A percentile compares a stretch with the other conserved stretches of the same genome.
Conservation (phyloP, 2,329 filamentous ascomycete genomes). For the Cytospora leucostoma region DNA sequence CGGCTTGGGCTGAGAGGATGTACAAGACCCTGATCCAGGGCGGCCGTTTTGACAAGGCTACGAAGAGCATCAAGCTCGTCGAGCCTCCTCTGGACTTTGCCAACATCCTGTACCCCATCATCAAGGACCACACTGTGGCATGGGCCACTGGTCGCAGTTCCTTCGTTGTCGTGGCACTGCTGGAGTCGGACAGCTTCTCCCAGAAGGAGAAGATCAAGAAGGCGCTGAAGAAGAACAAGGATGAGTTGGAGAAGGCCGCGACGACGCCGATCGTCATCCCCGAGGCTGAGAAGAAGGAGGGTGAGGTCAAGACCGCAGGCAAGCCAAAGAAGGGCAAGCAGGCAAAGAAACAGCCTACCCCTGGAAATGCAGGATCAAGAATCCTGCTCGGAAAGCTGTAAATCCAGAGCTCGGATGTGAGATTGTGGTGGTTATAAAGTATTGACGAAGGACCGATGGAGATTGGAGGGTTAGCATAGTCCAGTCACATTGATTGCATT, state of each 20-base stretch:
- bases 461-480: too few species aligned
- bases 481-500: too few species aligned
- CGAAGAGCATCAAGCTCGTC: slow-evolving; percentile 69
- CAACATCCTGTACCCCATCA: slow-evolving; percentile 76
- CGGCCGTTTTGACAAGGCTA: slow-evolving; percentile 76
- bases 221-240: slow-evolving; percentile 72
- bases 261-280: slow-evolving; percentile 52
- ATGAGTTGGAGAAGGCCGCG: slow-evolving; percentile 68
- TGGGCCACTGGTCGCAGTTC: slow-evolving; percentile 89
- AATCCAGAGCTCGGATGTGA: neutral
- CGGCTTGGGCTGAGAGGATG: slow-evolving; percentile 72
- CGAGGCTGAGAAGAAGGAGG: slow-evolving; percentile 49
- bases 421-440: too few species aligned
- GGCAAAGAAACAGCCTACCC: slow-evolving; percentile 43
- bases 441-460: too few species aligned
- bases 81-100: slow-evolving; percentile 81
- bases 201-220: slow-evolving; percentile 67
- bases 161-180: slow-evolving; percentile 80
- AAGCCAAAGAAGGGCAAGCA: slow-evolving; percentile 48
- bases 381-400: slow-evolving; percentile 57
- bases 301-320: slow-evolving; percentile 45
- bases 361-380: slow-evolving; percentile 64
- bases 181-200: slow-evolving; percentile 73
- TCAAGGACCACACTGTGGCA: slow-evolving; percentile 70
- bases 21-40: slow-evolving; percentile 89